Percentiles rank a stretch among this genome's conserved stretches.
These are phyloP conservation scores for Epichloe typhina DNA, from an alignment of 2,329 filamentous ascomycete genomes.

Conservation along the genomic window DNA sequence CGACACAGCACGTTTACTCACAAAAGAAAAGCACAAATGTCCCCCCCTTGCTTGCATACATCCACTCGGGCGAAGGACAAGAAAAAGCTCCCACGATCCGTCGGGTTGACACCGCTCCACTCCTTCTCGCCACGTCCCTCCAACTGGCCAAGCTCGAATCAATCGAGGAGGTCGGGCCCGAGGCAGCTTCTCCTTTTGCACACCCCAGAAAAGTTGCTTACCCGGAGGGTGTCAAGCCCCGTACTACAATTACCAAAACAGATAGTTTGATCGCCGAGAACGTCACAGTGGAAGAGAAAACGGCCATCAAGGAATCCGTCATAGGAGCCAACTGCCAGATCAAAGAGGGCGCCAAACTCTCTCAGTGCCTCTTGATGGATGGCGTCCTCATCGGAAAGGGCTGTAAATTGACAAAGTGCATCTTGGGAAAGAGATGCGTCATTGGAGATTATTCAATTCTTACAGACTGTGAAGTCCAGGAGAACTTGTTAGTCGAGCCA, in stretches of 20 bases:
- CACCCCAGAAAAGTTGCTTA: constrained; percentile 72
- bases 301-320: constrained; percentile 83
- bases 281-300: constrained; percentile 77
- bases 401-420: constrained; percentile 75
- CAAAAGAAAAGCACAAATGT: constrained; percentile 23
- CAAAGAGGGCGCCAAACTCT: constrained; percentile 69
- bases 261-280: constrained; percentile 83
- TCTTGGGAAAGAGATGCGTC: constrained; percentile 67
- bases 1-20: not conserved
- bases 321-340: constrained; percentile 83
- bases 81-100: constrained; percentile 54
- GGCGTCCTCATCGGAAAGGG: constrained; percentile 74
- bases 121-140: constrained; percentile 71
- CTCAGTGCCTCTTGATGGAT: constrained; percentile 87
- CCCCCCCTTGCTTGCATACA: constrained; percentile 67
- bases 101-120: constrained; percentile 73
- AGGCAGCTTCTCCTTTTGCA: constrained; percentile 56
- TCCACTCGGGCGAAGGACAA: constrained; percentile 47
- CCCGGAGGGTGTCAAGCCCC: constrained; percentile 65
- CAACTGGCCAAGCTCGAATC: constrained; percentile 75
- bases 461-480: constrained; percentile 84
- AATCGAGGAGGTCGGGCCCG: constrained; percentile 46
- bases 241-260: constrained; percentile 67
- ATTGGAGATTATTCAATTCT: constrained; percentile 73
- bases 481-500: constrained; percentile 76